Evolutionary conservation across 768 basidiomycete species (phyloP).

Genomic region (Lactifluus piperatus): DNA sequence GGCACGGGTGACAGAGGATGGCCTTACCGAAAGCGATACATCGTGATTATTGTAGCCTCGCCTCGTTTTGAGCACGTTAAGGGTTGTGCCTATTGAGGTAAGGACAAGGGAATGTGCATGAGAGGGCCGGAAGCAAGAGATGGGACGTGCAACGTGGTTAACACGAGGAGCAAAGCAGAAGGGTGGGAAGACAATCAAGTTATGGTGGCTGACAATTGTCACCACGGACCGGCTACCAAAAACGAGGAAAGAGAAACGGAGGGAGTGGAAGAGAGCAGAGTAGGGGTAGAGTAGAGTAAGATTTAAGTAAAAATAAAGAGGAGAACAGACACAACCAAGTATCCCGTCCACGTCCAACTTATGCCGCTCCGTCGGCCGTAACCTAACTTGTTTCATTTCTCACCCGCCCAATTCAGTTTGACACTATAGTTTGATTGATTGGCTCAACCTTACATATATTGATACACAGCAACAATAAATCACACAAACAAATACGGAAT

Average conservation of each 20-base stretch:
- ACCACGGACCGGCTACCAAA: not conserved
- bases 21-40: constrained; percentile 81
- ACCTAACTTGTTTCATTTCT: too few species aligned
- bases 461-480: too few species aligned
- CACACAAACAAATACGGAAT: too few species aligned
- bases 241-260: not conserved
- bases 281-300: too few species aligned
- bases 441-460: too few species aligned
- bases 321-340: too few species aligned
- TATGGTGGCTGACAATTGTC: too few species aligned
- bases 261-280: not conserved
- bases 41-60: constrained; percentile 36
- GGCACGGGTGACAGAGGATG: constrained; percentile 4
- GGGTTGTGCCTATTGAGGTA: constrained; percentile 16
- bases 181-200: constrained; percentile 7
- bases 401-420: too few species aligned
- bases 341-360: too few species aligned
- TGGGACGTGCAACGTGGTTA: constrained; percentile 59
- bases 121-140: constrained; percentile 24
- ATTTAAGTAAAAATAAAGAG: too few species aligned
- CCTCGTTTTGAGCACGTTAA: constrained; percentile 70
- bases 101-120: constrained; percentile 18
- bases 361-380: too few species aligned
- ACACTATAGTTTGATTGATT: too few species aligned
- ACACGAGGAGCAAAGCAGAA: constrained; percentile 49